phyloP scores from a whole-genome alignment of 2,329 filamentous ascomycete species.

The Penicillium sp. region DNA sequence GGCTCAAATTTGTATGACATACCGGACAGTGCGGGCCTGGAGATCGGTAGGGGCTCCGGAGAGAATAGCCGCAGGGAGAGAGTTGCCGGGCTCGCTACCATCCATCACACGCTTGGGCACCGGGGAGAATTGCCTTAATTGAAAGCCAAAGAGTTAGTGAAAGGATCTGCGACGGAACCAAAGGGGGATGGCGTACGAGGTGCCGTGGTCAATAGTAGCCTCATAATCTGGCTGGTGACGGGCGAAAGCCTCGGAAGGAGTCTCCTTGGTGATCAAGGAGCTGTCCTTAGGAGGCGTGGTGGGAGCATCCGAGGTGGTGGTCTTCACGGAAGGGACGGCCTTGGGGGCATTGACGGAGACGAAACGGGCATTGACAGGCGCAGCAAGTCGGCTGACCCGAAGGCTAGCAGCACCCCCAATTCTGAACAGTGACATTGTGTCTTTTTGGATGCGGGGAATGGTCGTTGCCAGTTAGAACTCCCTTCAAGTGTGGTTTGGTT shows the following conservation, averaged over 20 bases:
- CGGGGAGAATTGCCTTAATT: slow-evolving; percentile 76
- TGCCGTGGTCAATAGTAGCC: slow-evolving; percentile 79
- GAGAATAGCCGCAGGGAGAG: slow-evolving; percentile 76
- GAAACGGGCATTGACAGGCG: slow-evolving; percentile 39
- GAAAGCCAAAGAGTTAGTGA: slow-evolving; percentile 26
- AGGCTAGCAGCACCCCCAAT: slow-evolving; percentile 43
- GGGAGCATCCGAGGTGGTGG: slow-evolving; percentile 46
- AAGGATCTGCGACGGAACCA: slow-evolving; percentile 3
- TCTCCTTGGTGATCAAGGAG: slow-evolving; percentile 53
- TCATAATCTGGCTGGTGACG: slow-evolving; percentile 78
- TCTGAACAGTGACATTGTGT: slow-evolving; percentile 66
- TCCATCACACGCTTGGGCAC: slow-evolving; percentile 87
- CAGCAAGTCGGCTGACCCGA: slow-evolving; percentile 30
- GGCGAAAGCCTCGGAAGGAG: slow-evolving; percentile 50
- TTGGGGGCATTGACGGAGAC: slow-evolving; percentile 35
- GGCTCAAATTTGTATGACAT: slow-evolving; percentile 34
- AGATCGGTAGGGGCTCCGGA: slow-evolving; percentile 93
- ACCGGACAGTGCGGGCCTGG: slow-evolving; percentile 92
- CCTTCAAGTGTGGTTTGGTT: slow-evolving; percentile 30
- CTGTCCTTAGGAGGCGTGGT: slow-evolving; percentile 36
- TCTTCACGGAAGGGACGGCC: slow-evolving; percentile 57
- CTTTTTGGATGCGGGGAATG: slow-evolving; percentile 17
- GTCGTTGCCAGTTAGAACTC: slow-evolving; percentile 32
- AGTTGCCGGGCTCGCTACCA: slow-evolving; percentile 75
- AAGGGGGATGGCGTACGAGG: slow-evolving; percentile 64